phyloP scores from a whole-genome alignment of 345 rosid genomes.

The Pistacia atlantica region DNA sequence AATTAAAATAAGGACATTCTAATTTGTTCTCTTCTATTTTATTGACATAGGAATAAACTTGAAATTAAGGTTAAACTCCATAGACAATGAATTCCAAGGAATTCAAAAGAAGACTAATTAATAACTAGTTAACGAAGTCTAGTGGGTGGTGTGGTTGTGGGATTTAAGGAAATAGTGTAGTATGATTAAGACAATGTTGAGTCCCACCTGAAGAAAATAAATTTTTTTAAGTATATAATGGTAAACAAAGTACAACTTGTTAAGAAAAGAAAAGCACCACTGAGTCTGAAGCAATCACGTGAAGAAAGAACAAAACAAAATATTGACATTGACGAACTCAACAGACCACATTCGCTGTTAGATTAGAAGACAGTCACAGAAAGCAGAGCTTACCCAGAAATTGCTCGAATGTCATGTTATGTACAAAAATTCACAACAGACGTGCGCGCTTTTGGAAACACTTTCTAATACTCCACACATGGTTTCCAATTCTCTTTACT shows the following conservation, averaged over 20 bases:
- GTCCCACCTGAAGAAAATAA: not conserved
- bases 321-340: not conserved
- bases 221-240: not conserved
- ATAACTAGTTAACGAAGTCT: not conserved
- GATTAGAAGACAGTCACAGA: not conserved
- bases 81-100: too few relatives aligned
- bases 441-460: not conserved
- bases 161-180: not conserved
- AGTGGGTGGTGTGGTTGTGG: not conserved
- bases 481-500: not conserved
- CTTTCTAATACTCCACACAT: not conserved
- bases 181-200: not conserved
- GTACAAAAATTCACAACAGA: not conserved
- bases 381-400: slow-evolving; percentile 9
- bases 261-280: not conserved
- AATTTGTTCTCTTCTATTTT: too few relatives aligned
- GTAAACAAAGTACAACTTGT: slow-evolving; percentile 5
- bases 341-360: slow-evolving; percentile 4
- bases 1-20: too few relatives aligned
- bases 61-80: too few relatives aligned
- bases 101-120: not conserved
- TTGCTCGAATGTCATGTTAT: not conserved
- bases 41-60: too few relatives aligned
- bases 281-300: not conserved
- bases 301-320: not conserved